phyloP scores from a whole-genome alignment of 140 eudicot species.

The Cichorium intybus region DNA sequence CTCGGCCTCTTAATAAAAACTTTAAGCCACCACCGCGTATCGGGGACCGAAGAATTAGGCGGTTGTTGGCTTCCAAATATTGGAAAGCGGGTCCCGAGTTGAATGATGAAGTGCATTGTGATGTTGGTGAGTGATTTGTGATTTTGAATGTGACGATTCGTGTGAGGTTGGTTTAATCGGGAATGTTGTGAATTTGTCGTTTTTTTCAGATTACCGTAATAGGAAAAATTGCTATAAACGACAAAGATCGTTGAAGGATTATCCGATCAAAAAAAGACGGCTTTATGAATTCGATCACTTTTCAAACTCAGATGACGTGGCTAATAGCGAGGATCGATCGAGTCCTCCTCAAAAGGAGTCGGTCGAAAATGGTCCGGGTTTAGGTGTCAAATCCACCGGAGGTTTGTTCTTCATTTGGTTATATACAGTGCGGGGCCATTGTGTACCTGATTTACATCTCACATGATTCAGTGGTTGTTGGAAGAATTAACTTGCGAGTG shows the following conservation, averaged over 20 bases:
- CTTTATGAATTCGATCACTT: constrained; percentile 43
- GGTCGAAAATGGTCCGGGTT: constrained; percentile 34
- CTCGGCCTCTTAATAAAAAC: constrained; percentile 51
- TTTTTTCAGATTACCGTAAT: constrained; percentile 40
- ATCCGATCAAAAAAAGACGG: constrained; percentile 83
- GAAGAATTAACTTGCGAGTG: background rate
- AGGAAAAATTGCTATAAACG: constrained; percentile 50
- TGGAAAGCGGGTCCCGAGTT: constrained; percentile 53
- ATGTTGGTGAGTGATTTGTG: constrained; percentile 52
- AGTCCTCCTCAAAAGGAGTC: constrained; percentile 38
- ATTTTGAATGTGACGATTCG: background rate
- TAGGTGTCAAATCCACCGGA: constrained; percentile 42
- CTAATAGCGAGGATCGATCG: constrained; percentile 40
- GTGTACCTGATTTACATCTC: too few relatives aligned
- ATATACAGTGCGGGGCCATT: too few relatives aligned
- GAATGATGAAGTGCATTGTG: constrained; percentile 40
- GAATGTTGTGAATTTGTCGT: constrained; percentile 1
- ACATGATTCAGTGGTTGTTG: background rate
- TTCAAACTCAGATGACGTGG: constrained; percentile 53
- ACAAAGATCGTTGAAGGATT: constrained; percentile 80
- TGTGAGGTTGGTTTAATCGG: background rate
- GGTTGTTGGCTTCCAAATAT: constrained; percentile 60
- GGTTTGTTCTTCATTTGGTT: constrained; percentile 39
- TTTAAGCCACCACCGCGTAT: constrained; percentile 49
- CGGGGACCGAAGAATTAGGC: constrained; percentile 69